These are phyloP conservation scores for Cercospora sp. DNA, from an alignment of 2,329 filamentous ascomycete species.

Conservation along the genomic window DNA sequence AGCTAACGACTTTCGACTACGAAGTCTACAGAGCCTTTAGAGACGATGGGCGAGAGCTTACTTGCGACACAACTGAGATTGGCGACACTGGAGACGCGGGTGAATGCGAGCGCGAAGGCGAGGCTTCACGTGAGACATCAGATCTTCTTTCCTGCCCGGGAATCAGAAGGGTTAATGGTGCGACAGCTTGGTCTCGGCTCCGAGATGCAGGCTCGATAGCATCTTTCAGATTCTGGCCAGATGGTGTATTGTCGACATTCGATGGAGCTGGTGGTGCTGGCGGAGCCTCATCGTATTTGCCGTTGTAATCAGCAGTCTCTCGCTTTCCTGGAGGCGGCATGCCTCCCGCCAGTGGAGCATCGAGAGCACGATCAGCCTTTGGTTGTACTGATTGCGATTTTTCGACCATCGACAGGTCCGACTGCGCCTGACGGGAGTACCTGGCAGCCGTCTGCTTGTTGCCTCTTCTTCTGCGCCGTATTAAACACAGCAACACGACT, in stretches of 20 bases:
- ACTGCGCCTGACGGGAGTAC: conserved; percentile 19
- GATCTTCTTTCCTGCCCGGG: conserved; percentile 13
- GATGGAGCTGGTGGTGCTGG: conserved; percentile 1
- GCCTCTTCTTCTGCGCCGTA: conserved; percentile 14
- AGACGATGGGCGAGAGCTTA: conserved; percentile 16
- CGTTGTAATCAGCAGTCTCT: conserved; percentile 1
- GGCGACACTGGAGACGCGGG: conserved; percentile 22
- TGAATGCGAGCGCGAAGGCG: conserved; percentile 17
- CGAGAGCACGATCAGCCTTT: conserved; percentile 3
- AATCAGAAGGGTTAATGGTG: conserved; percentile 14
- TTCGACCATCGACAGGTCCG: conserved; percentile 26
- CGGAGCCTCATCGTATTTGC: conserved; percentile 5
- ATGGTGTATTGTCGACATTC: conserved; percentile 13
- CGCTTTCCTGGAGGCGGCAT: not conserved
- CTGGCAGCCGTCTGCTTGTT: conserved; percentile 11
- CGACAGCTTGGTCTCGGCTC: conserved; percentile 2
- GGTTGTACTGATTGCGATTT: conserved; percentile 11
- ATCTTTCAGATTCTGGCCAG: conserved; percentile 11
- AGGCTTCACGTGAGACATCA: conserved; percentile 17
- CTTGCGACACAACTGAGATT: conserved; percentile 18
- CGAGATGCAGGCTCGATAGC: conserved; percentile 11
- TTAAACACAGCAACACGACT: conserved; percentile 14
- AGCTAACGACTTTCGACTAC: not conserved
- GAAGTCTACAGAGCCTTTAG: not conserved
- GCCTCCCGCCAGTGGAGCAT: not conserved